A percentile compares a stretch with the other conserved stretches of the same genome.
These are phyloP conservation scores for Wickerhamomyces hampshirensis DNA, from an alignment of 805 yeast genomes.

Conservation along the genomic window DNA sequence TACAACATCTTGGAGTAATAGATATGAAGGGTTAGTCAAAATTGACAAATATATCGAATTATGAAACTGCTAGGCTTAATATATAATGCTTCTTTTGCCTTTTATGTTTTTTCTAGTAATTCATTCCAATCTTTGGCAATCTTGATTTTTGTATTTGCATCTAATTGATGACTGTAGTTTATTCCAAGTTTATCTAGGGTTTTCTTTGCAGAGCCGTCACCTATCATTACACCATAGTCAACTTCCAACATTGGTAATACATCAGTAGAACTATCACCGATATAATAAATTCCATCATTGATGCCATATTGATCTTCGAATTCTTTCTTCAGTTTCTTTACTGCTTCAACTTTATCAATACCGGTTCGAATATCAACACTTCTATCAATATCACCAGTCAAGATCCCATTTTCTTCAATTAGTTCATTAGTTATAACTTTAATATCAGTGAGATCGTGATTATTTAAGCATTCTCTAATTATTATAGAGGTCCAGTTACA, in stretches of 20 bases:
- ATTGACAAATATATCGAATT: conserved; percentile 45
- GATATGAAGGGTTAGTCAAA: conserved; percentile 63
- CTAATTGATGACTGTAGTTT: conserved; percentile 13
- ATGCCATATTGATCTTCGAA: conserved; percentile 9
- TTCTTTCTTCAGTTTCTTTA: conserved; percentile 19
- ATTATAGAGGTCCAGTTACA: conserved; percentile 57
- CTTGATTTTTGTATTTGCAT: conserved; percentile 14
- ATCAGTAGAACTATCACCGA: conserved; percentile 66
- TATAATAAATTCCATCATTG: conserved; percentile 32
- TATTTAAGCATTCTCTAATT: conserved; percentile 31
- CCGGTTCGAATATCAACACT: conserved; percentile 43
- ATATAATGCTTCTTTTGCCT: background rate
- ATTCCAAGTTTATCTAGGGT: conserved; percentile 23
- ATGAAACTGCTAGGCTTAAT: conserved; percentile 14
- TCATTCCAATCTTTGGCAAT: conserved; percentile 21
- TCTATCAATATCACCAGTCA: conserved; percentile 25
- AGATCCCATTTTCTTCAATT: conserved; percentile 27
- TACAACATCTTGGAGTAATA: conserved; percentile 60
- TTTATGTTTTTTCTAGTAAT: conserved; percentile 1
- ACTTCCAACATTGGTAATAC: conserved; percentile 44
- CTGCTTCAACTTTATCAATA: conserved; percentile 38
- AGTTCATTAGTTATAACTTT: conserved; percentile 48
- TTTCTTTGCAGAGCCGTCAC: conserved; percentile 31
- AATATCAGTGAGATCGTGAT: conserved; percentile 23
- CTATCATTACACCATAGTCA: conserved; percentile 42